phyloP scores from a whole-genome alignment of 108 stramenopile species.

The Skeletonema menzelii region DNA sequence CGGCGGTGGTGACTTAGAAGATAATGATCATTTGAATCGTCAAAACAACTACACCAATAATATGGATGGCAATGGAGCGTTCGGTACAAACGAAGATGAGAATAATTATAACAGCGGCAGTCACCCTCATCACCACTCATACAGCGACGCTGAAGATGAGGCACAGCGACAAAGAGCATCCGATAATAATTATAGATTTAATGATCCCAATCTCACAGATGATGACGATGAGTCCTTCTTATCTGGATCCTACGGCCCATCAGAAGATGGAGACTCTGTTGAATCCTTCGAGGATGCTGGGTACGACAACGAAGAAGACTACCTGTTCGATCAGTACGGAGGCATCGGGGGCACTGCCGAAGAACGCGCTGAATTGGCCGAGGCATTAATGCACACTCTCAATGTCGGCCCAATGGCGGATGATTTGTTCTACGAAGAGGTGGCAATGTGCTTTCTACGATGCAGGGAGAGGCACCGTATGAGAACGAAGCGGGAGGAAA shows the following conservation, averaged over 20 bases:
- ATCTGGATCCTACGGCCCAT: not conserved
- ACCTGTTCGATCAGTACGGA: conserved; percentile 45
- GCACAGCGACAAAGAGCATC: not conserved
- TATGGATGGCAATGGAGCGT: not conserved
- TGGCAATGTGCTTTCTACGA: conserved; percentile 49
- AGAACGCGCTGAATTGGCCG: conserved; percentile 34
- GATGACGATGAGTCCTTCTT: not conserved
- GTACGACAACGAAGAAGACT: conserved; percentile 44
- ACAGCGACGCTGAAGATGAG: not conserved
- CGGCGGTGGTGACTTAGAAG: not conserved
- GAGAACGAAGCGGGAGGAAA: conserved; percentile 36
- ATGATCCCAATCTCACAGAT: not conserved
- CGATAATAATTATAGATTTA: not conserved
- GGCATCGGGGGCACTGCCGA: conserved; percentile 45
- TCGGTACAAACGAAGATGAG: conserved; percentile 4
- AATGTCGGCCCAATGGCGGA: conserved; percentile 48
- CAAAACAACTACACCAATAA: not conserved
- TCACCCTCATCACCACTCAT: not conserved
- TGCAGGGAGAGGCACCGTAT: conserved; percentile 41
- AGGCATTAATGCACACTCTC: conserved; percentile 33
- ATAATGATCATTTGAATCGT: not conserved
- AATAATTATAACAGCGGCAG: not conserved
- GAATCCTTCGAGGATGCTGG: conserved; percentile 42
- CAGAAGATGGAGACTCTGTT: not conserved
- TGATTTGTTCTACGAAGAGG: conserved; percentile 45